phyloP scores from a whole-genome alignment of 1,284 basidiomycete species.

The Tranzscheliella williamsii region DNA sequence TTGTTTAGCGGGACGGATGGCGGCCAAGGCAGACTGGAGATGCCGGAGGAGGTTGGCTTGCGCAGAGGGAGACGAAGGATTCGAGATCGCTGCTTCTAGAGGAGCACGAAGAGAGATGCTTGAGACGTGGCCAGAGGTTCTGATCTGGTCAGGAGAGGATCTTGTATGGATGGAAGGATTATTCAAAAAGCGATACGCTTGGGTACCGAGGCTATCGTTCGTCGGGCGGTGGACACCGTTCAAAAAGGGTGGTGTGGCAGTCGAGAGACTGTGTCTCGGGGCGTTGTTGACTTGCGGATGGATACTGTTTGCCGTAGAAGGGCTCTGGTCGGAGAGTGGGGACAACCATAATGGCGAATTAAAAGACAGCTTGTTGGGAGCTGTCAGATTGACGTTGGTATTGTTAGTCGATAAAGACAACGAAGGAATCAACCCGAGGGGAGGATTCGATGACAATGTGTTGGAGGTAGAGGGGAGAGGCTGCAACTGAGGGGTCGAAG shows the following conservation, averaged over 20 bases:
- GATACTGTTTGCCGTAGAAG: slow-evolving; percentile 29
- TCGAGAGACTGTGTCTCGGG: slow-evolving; percentile 16
- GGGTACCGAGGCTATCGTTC: slow-evolving; percentile 25
- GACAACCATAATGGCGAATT: slow-evolving; percentile 37
- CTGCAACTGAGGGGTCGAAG: slow-evolving; percentile 31
- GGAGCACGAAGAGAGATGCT: slow-evolving; percentile 30
- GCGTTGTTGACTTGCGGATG: slow-evolving; percentile 4
- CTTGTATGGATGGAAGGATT: background rate
- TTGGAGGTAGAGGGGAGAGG: slow-evolving; percentile 17
- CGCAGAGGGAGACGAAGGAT: slow-evolving; percentile 35
- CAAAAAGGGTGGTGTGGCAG: slow-evolving; percentile 35
- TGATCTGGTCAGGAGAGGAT: background rate
- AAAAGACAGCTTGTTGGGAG: slow-evolving; percentile 33
- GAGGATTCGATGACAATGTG: slow-evolving; percentile 27
- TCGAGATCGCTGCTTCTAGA: slow-evolving; percentile 40
- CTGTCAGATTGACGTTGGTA: slow-evolving; percentile 25
- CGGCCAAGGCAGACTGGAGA: slow-evolving; percentile 27
- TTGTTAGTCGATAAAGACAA: slow-evolving; percentile 37
- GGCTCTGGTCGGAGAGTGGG: slow-evolving; percentile 29
- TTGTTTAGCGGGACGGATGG: slow-evolving; percentile 20
- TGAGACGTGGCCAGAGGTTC: background rate
- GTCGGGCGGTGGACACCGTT: slow-evolving; percentile 39
- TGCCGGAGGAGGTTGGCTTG: slow-evolving; percentile 35
- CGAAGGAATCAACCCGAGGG: slow-evolving; percentile 44
- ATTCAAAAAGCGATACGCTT: slow-evolving; percentile 23